Conservation (phyloP, 2,329 filamentous ascomycete genomes). For the Aureobasidium sp. region DNA sequence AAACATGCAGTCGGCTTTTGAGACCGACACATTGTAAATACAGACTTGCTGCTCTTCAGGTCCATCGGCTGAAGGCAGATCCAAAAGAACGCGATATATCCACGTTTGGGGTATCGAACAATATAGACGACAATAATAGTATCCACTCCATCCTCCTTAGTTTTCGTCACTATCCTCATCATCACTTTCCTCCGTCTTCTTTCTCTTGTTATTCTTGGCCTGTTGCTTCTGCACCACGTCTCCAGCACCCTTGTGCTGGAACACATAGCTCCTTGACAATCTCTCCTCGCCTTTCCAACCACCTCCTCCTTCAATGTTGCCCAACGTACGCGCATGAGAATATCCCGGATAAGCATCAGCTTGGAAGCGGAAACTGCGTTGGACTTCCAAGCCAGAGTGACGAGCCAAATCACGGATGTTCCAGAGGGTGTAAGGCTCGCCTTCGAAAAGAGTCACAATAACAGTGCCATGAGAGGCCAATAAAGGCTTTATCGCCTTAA, state of each 20-base stretch:
- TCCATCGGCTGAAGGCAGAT: background rate
- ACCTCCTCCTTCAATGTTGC: slow-evolving; percentile 43
- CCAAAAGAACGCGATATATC: background rate
- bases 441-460: slow-evolving; percentile 84
- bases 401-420: slow-evolving; percentile 82
- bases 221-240: slow-evolving; percentile 19
- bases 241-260: slow-evolving; percentile 31
- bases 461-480: slow-evolving; percentile 54
- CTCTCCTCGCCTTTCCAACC: slow-evolving; percentile 45
- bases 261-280: slow-evolving; percentile 40
- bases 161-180: slow-evolving; percentile 22
- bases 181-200: slow-evolving; percentile 17
- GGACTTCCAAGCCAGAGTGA: slow-evolving; percentile 64
- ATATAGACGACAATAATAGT: background rate
- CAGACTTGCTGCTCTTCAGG: background rate
- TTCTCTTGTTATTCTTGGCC: slow-evolving; percentile 18
- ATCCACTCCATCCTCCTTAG: slow-evolving; percentile 1
- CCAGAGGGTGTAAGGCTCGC: slow-evolving; percentile 92
- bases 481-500: slow-evolving; percentile 46
- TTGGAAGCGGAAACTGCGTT: slow-evolving; percentile 63
- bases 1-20: slow-evolving; percentile 37
- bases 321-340: slow-evolving; percentile 64
- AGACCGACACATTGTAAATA: background rate
- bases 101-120: slow-evolving; percentile 4
- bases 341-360: slow-evolving; percentile 65